Percentiles rank a stretch among this genome's conserved stretches.
Conservation (phyloP, 2,329 filamentous ascomycete genomes). For the Talaromyces sp. region DNA sequence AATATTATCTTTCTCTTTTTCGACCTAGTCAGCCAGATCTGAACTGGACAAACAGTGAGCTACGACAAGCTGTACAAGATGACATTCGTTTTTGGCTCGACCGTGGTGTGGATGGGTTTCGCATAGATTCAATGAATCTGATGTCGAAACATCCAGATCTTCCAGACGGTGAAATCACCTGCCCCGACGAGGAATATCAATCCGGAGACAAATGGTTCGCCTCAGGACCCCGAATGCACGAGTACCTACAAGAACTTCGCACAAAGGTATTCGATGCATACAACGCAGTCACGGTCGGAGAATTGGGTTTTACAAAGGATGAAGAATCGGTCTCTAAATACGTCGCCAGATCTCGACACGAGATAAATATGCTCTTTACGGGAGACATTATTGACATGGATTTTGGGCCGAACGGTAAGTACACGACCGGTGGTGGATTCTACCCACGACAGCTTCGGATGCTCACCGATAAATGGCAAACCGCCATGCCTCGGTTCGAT, state of each 20-base stretch:
- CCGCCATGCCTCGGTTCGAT: constrained; percentile 47
- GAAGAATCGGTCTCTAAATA: background rate
- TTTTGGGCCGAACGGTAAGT: background rate
- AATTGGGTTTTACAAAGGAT: background rate
- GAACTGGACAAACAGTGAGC: constrained; percentile 69
- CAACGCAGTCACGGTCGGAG: background rate
- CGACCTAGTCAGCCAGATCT: constrained; percentile 69
- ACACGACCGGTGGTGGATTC: background rate
- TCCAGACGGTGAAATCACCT: constrained; percentile 45
- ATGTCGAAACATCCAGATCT: constrained; percentile 58
- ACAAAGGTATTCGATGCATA: background rate
- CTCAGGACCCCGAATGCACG: constrained; percentile 47
- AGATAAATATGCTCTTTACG: background rate
- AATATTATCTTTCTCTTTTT: constrained; percentile 72
- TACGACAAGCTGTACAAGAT: constrained; percentile 63
- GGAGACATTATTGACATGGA: background rate
- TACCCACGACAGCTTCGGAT: background rate
- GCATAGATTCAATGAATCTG: constrained; percentile 65
- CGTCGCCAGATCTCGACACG: background rate
- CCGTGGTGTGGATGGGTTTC: constrained; percentile 66
- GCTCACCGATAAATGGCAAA: background rate
- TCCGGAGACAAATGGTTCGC: constrained; percentile 55
- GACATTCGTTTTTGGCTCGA: constrained; percentile 72
- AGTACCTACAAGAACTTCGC: background rate
- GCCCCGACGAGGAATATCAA: constrained; percentile 45